Conservation (phyloP, 1,284 basidiomycete species). For the Trametes pubescens region DNA sequence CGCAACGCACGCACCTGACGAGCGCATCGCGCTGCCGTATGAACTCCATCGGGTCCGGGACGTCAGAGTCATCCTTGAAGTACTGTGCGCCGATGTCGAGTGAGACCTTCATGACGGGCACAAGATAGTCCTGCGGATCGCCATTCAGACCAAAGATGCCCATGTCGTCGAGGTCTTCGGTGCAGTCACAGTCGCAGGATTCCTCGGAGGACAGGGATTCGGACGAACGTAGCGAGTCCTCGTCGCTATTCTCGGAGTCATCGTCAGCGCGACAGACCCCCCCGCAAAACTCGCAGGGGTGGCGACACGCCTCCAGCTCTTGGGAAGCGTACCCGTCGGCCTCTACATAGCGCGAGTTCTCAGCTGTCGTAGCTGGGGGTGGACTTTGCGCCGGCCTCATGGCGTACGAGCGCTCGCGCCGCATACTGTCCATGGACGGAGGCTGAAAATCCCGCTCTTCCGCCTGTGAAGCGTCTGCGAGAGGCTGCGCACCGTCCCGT, state of each 20-base stretch:
- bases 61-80: slow-evolving; percentile 10
- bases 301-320: not conserved
- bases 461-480: not conserved
- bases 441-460: no score
- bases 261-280: not conserved
- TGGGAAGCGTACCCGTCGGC: not conserved
- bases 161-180: not conserved
- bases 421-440: no score
- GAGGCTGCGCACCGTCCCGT: not conserved
- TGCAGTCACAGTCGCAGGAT: not conserved
- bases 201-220: not conserved
- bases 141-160: not conserved
- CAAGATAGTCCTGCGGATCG: not conserved
- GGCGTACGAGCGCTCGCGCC: no score
- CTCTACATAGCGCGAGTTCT: not conserved
- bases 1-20: not conserved
- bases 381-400: no score
- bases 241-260: not conserved
- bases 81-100: slow-evolving; percentile 15
- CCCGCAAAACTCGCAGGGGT: not conserved
- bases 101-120: slow-evolving; percentile 4
- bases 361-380: not conserved
- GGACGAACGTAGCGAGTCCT: not conserved
- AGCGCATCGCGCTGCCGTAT: slow-evolving; percentile 1
- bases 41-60: slow-evolving; percentile 12